These are phyloP conservation scores for Lactarius quietus DNA, from an alignment of 768 basidiomycete species.

Conservation along the genomic window DNA sequence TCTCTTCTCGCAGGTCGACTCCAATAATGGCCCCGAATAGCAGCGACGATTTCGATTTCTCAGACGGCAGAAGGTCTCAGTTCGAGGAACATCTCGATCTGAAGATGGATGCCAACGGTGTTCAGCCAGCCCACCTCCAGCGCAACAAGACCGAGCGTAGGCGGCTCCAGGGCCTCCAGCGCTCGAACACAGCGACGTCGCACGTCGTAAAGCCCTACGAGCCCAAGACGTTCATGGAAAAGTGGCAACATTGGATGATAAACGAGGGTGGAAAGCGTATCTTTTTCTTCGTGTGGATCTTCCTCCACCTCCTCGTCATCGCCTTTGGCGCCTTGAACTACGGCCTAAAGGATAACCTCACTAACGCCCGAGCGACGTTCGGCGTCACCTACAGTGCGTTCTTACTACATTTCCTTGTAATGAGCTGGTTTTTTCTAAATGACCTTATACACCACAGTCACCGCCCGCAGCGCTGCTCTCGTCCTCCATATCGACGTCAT, in stretches of 20 bases:
- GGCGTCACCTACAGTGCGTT: constrained; percentile 72
- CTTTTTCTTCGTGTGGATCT: constrained; percentile 77
- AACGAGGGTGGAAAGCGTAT: constrained; percentile 81
- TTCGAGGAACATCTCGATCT: constrained; percentile 21
- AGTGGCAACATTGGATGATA: constrained; percentile 81
- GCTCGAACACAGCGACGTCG: constrained; percentile 42
- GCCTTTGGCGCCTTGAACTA: constrained; percentile 77
- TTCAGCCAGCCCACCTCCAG: constrained; percentile 52
- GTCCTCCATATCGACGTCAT: constrained; percentile 88
- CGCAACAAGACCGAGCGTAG: constrained; percentile 84
- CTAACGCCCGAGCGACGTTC: constrained; percentile 61
- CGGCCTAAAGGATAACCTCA: constrained; percentile 72
- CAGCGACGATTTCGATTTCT: constrained; percentile 23
- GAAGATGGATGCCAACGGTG: constrained; percentile 14
- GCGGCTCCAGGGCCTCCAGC: constrained; percentile 82
- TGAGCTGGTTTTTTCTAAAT: neutral
- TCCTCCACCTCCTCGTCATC: constrained; percentile 76
- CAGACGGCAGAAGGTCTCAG: constrained; percentile 21
- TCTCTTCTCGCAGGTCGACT: constrained; percentile 8
- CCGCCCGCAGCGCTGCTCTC: constrained; percentile 85
- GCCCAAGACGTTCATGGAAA: constrained; percentile 43
- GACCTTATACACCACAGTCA: constrained; percentile 45
- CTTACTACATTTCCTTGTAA: neutral
- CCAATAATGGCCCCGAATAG: constrained; percentile 4
- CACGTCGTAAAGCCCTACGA: constrained; percentile 33